phyloP scores from a whole-genome alignment of 306 rosid genomes.

The Casuarina cunninghamiana region DNA sequence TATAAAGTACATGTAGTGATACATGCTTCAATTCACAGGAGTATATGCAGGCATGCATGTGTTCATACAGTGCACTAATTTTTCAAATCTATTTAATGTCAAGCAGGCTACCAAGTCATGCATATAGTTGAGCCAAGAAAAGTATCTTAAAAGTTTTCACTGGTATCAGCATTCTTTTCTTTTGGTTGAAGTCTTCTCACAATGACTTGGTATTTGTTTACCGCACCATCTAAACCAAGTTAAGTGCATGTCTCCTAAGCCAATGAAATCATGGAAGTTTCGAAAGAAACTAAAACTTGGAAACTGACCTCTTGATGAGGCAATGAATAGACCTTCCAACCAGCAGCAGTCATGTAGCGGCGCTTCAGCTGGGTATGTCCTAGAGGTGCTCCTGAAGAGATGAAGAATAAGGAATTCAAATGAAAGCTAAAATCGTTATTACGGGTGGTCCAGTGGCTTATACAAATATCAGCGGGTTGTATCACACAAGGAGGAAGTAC shows the following conservation, averaged over 20 bases:
- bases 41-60: background rate
- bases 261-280: background rate
- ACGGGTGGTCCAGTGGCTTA: constrained; percentile 7
- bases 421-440: constrained; percentile 8
- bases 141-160: background rate
- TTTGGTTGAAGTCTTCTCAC: background rate
- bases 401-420: constrained; percentile 13
- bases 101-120: background rate
- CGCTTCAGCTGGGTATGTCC: constrained; percentile 86
- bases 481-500: constrained; percentile 21
- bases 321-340: constrained; percentile 78
- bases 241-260: background rate
- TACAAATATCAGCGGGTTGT: constrained; percentile 10
- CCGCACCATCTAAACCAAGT: background rate
- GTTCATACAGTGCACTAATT: background rate
- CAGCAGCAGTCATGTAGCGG: constrained; percentile 72
- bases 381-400: constrained; percentile 62
- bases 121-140: background rate
- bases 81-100: background rate
- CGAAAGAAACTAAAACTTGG: constrained; percentile 1
- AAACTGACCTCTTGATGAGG: constrained; percentile 72
- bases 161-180: background rate
- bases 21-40: background rate
- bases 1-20: background rate
- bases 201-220: background rate